Evolutionary conservation across 345 rosid genomes (phyloP).

Genomic region (Fremontodendron californicum): DNA sequence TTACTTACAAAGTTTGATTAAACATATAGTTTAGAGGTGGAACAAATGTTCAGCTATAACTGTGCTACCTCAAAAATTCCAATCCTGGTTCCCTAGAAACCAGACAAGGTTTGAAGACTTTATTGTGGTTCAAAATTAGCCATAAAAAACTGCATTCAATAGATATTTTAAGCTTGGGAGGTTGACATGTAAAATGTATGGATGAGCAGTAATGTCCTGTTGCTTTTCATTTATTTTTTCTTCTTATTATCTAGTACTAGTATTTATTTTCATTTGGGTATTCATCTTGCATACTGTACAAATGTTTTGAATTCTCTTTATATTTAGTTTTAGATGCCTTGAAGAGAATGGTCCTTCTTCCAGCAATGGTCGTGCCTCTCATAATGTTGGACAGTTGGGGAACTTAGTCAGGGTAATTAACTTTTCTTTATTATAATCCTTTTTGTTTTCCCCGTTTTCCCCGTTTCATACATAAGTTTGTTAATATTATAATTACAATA

Average conservation of each 20-base stretch:
- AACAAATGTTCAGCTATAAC: not conserved
- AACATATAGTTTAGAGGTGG: not conserved
- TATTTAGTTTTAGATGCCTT: conserved; percentile 45
- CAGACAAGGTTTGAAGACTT: not conserved
- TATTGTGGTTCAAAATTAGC: not conserved
- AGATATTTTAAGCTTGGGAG: not conserved
- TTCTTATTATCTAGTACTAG: not conserved
- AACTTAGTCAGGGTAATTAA: conserved; percentile 61
- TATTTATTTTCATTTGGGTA: not conserved
- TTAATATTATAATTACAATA: not conserved
- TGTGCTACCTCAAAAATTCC: not conserved
- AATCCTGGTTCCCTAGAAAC: not conserved
- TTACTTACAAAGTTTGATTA: not conserved
- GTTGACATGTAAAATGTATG: not conserved
- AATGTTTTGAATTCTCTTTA: not conserved
- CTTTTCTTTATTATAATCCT: not conserved
- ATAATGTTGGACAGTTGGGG: conserved; percentile 75
- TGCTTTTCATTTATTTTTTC: not conserved
- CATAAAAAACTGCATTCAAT: not conserved
- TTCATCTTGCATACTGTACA: not conserved
- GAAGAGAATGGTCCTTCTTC: conserved; percentile 46
- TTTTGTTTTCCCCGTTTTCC: not conserved
- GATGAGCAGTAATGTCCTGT: too few species aligned
- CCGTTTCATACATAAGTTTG: not conserved
- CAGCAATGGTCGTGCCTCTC: conserved; percentile 66